Evolutionary conservation across 2,329 filamentous ascomycete genomes (phyloP), one percentile per base, ranked within the genome.

Genomic region (Fusarium pseudonygamai): DNA sequence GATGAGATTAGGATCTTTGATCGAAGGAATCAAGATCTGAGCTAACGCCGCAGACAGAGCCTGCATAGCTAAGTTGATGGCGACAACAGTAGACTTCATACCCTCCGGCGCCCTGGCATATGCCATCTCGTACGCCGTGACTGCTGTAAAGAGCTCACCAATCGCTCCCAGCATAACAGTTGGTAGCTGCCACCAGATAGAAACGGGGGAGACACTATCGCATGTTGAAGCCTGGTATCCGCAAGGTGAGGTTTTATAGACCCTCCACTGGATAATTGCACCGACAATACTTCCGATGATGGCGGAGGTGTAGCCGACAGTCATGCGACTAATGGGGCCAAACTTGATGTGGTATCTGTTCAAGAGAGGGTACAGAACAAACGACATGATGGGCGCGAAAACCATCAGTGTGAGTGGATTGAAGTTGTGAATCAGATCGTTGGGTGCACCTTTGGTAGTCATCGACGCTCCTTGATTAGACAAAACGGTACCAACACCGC

Each of bases 331-430:
- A 73, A 92, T 87, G 11, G 90, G 88, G 0, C 86, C 87, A 75
- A 91, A 91, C 46, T 83, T 82, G 75, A 92, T 87, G 22, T 84
- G 83, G 28, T 78, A 73, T 64, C 83, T 86, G 60, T 85, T 83
- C 11, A 92, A 83, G 28, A 84, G 78, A 0, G 90, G 90, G 72
- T 92, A 92, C n/a, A 92, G 24, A 37, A 60, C 71, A 52, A 78
- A 79, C 28, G 74, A 69, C 42, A 80, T 73, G 43, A 79, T 47
- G 7, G 78, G 78, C 0, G 78, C 78, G n/a, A 79, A 52, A 9
- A 92, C 80, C 68, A 92, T 86, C 67, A 91, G 88, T 32, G 86
- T 84, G 42, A 92, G 80, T 0, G 89, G 86, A 75, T 91, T 89
- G 67, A 92, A 83, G 78, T 90, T 88, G 60, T 84, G 81, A 32